phyloP scores from a whole-genome alignment of 805 yeast genomes.

The Metschnikowia gelsemii region DNA sequence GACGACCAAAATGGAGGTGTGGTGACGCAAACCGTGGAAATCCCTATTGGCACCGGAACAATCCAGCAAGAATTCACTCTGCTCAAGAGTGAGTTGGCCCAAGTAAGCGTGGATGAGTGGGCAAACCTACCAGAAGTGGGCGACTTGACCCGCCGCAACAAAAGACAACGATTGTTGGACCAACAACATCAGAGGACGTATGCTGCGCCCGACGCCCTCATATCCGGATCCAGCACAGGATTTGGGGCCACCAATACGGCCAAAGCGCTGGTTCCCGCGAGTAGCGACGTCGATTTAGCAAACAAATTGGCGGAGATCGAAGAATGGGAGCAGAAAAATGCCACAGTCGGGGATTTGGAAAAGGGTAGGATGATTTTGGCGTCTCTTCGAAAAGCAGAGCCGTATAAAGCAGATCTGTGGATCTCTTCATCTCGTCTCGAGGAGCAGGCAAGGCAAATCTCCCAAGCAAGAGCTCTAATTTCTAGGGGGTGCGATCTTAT shows the following conservation, averaged over 20 bases:
- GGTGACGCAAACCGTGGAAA: conserved; percentile 7
- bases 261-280: background rate
- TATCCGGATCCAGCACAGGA: conserved; percentile 32
- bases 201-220: conserved; percentile 76
- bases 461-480: conserved; percentile 58
- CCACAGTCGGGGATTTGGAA: conserved; percentile 20
- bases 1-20: conserved; percentile 3
- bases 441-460: conserved; percentile 55
- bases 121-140: conserved; percentile 79
- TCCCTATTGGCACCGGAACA: conserved; percentile 17
- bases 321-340: conserved; percentile 15
- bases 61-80: conserved; percentile 60
- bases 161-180: conserved; percentile 61
- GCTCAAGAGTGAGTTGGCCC: conserved; percentile 59
- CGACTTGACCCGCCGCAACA: conserved; percentile 79
- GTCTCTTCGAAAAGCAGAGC: conserved; percentile 72
- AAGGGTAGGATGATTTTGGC: conserved; percentile 59
- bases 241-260: conserved; percentile 15
- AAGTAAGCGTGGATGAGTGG: conserved; percentile 75
- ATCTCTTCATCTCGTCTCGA: conserved; percentile 83
- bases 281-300: background rate
- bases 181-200: conserved; percentile 68
- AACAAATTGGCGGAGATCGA: conserved; percentile 16
- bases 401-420: conserved; percentile 76
- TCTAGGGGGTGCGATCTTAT: conserved; percentile 73